phyloP scores from a whole-genome alignment of 345 rosid genomes.

The Linum tenue region DNA sequence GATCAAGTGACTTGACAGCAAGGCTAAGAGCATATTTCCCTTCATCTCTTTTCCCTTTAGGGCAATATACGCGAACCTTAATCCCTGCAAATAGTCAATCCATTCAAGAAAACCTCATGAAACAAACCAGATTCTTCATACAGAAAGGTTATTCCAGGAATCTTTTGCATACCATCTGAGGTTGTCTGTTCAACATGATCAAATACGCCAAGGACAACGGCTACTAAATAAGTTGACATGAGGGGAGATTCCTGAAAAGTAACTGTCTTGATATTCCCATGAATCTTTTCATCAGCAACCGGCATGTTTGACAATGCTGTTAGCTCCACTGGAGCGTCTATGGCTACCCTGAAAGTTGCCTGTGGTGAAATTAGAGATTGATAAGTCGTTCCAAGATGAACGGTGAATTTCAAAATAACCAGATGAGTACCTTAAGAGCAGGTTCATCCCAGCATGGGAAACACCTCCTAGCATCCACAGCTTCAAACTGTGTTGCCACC shows the following conservation, averaged over 20 bases:
- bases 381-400: not conserved
- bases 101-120: not conserved
- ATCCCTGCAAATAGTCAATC: slow-evolving; percentile 17
- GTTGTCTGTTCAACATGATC: slow-evolving; percentile 30
- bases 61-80: slow-evolving; percentile 30
- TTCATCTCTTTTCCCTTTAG: slow-evolving; percentile 25
- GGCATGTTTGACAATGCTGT: slow-evolving; percentile 40
- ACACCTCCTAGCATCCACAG: slow-evolving; percentile 36
- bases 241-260: slow-evolving; percentile 29
- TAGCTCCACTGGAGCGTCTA: slow-evolving; percentile 22
- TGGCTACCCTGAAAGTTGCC: slow-evolving; percentile 32
- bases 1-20: slow-evolving; percentile 32
- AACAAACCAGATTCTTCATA: not conserved
- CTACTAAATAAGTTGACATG: slow-evolving; percentile 45
- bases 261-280: slow-evolving; percentile 26
- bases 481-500: slow-evolving; percentile 42
- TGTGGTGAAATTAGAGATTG: slow-evolving; percentile 3
- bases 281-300: slow-evolving; percentile 23
- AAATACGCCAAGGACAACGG: slow-evolving; percentile 35
- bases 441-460: slow-evolving; percentile 55
- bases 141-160: not conserved
- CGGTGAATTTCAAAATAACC: not conserved
- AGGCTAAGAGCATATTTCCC: slow-evolving; percentile 28
- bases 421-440: slow-evolving; percentile 29
- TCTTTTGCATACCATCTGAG: slow-evolving; percentile 22